These are phyloP conservation scores for Sequoia sempervirens DNA, from an alignment of 75 land plant genomes.

Conservation along the genomic window DNA sequence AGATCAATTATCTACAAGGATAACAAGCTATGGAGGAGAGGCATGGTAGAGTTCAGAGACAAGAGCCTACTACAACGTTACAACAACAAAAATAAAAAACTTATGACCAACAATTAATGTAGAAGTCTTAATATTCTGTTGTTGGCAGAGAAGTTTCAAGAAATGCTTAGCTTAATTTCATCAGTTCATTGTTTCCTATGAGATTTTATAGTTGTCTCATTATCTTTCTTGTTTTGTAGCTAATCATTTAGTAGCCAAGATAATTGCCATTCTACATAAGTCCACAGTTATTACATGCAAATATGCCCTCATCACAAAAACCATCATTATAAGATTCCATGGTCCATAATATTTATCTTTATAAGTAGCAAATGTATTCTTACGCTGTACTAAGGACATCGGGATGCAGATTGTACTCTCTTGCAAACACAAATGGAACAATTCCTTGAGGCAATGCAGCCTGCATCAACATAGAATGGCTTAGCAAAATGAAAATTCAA, in stretches of 20 bases:
- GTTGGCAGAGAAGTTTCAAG: neutral
- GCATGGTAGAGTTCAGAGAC: neutral
- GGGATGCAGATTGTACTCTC: slow-evolving; percentile 66
- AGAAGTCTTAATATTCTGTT: neutral
- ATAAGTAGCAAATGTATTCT: slow-evolving; percentile 12
- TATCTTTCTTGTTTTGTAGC: neutral
- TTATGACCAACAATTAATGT: neutral
- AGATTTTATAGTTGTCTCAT: neutral
- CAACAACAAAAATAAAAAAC: neutral
- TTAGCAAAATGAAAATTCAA: neutral
- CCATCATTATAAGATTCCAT: neutral
- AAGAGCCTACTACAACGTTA: neutral
- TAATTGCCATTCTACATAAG: neutral
- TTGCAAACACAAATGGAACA: slow-evolving; percentile 66
- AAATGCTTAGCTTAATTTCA: neutral
- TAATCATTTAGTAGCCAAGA: neutral
- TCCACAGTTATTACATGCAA: neutral
- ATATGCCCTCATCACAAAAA: neutral
- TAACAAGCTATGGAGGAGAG: neutral
- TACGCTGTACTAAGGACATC: slow-evolving; percentile 65
- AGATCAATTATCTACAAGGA: neutral
- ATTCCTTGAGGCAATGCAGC: slow-evolving; percentile 75
- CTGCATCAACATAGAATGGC: slow-evolving; percentile 19
- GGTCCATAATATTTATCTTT: neutral
- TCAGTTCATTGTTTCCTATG: neutral